These are phyloP conservation scores for Cicer arietinum DNA, from an alignment of 306 rosid genomes.

Conservation along the genomic window DNA sequence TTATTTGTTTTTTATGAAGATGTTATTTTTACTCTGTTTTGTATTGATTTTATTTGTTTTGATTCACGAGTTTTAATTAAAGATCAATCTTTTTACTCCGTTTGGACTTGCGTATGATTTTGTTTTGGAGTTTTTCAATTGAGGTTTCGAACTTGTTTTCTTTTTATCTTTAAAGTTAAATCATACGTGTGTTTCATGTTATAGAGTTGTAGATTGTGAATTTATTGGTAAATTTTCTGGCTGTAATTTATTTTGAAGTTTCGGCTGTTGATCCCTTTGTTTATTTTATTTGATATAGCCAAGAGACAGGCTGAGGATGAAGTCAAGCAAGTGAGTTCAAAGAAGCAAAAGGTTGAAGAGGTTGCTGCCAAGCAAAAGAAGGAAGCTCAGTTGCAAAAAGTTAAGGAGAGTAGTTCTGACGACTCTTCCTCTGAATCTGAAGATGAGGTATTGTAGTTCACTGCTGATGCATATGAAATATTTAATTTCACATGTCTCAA, in stretches of 20 bases:
- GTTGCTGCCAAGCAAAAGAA: conserved; percentile 61
- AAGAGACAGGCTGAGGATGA: conserved; percentile 75
- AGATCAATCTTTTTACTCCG: background rate
- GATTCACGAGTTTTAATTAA: background rate
- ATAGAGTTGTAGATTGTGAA: background rate
- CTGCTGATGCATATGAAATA: background rate
- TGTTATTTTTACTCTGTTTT: background rate
- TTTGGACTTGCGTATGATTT: background rate
- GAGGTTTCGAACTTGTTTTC: background rate
- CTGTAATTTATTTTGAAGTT: background rate
- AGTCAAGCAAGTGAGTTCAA: conserved; percentile 57
- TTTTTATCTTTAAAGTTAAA: background rate
- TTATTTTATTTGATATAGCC: conserved; percentile 41
- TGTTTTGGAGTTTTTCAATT: background rate
- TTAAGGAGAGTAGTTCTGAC: conserved; percentile 58
- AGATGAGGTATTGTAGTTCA: conserved; percentile 52
- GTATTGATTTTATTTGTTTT: background rate
- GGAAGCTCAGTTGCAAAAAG: conserved; percentile 54
- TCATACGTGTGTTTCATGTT: background rate
- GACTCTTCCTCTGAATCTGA: conserved; percentile 67
- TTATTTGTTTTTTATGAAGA: background rate
- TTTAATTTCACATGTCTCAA: background rate
- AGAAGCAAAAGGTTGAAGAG: conserved; percentile 74
- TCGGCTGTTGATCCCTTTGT: background rate
- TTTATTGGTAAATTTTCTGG: background rate